A percentile compares a stretch with the other conserved stretches of the same genome.
Conservation (phyloP, 2,329 filamentous ascomycete species). For the Fusarium fracticaudum region DNA sequence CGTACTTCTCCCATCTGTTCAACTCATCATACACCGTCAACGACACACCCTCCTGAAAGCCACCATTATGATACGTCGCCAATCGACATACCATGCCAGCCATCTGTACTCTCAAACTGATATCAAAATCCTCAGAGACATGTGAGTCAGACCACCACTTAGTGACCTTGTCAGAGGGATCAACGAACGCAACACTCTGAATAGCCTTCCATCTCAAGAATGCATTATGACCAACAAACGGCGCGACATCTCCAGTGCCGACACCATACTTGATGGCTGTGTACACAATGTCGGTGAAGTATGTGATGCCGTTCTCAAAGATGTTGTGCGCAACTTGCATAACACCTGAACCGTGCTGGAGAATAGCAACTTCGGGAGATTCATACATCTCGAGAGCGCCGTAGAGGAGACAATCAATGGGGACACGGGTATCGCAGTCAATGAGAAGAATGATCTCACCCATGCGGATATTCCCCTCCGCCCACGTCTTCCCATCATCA, state of each 20-base stretch:
- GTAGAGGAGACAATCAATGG: conserved; percentile 73
- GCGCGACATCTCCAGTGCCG: conserved; percentile 75
- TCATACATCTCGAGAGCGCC: conserved; percentile 77
- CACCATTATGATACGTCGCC: conserved; percentile 73
- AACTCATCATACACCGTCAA: conserved; percentile 79
- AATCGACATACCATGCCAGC: conserved; percentile 74
- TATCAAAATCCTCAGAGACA: conserved; percentile 83
- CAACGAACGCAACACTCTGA: conserved; percentile 37
- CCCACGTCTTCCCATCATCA: conserved; percentile 63
- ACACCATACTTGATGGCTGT: conserved; percentile 76
- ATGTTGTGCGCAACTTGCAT: conserved; percentile 79
- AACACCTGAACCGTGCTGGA: conserved; percentile 78
- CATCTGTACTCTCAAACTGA: conserved; percentile 76
- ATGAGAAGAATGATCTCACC: conserved; percentile 70
- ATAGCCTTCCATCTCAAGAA: conserved; percentile 71
- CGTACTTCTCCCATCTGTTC: conserved; percentile 78
- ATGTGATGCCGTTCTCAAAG: conserved; percentile 79
- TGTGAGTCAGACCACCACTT: conserved; percentile 80
- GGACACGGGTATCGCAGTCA: conserved; percentile 72
- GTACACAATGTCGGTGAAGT: conserved; percentile 83
- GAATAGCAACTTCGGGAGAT: conserved; percentile 74
- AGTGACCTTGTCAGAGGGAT: conserved; percentile 59
- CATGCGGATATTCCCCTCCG: conserved; percentile 65
- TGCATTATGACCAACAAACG: conserved; percentile 82
- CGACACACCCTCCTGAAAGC: conserved; percentile 79